Base-by-base conservation (phyloP, 192 early-diverging fungal genomes). In the Gorgonomyces haynaldii region DNA sequence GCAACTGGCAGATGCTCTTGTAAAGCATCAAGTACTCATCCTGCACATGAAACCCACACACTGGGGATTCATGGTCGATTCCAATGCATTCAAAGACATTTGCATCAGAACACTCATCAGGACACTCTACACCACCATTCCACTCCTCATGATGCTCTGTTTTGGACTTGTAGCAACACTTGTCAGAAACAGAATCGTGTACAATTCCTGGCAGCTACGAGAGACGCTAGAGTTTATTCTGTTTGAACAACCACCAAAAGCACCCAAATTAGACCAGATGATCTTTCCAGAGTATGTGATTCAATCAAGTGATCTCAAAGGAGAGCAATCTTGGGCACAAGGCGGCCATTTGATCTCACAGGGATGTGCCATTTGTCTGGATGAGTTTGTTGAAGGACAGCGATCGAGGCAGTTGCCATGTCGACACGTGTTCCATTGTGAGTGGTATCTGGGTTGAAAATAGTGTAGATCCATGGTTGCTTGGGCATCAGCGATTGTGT, bases 401-500 rank as follows among this genome's bases (percentile, higher is more conserved):
- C 26, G 35, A 7, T 59, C 61, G 5, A 35, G 70, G 4, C 53
- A 67, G 37, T 35, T 72, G 42, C 70, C 70, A 2, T 72, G 70
- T 29, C 40, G 30, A 30, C 70, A 72, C 50, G 41, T 45, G 41
- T 72, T 72, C 52, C 70, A 72, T 42, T 66, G 62, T 64, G 43
- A 35, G 50, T 46, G 23, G 9, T 35, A 31, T 22, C 19, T 26
- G 4, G 3, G 4, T 43, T 9, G 25, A 55, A 42, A 17, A 7
- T 21, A 72, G 69, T 54, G 53, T 72, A 26, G 70, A 72, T 42
- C 65, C 70, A 12, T 72, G 70, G 70, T 52, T 72, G 23, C 47
- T 67, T 16, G 46, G 57, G 10, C 70, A 72, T 46, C 56, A 62
- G 24, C 58, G 64, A 25, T 57, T 72, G 9, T 72, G 70, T 36